Base-by-base conservation (phyloP, 176 grass and related monocot species). In the Eremochloa ophiuroides region DNA sequence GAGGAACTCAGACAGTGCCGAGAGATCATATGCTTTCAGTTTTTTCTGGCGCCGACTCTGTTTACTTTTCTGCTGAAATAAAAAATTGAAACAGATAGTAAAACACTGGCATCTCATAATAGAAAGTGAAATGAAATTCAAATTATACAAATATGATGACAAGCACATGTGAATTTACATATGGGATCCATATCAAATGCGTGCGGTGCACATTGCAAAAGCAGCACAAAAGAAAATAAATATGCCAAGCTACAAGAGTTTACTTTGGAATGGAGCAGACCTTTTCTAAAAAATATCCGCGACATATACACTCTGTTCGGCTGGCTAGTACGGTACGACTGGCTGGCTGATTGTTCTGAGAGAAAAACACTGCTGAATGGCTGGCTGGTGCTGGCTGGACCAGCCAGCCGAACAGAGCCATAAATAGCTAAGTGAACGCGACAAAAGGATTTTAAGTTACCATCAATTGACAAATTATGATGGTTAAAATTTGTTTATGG, bases 1-100 rank as follows among this genome's bases (percentile, higher is more conserved):
- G 61, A 97, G 91, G 86, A 89, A 86, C 15, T 94, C 85, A 18
- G 91, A 83, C 10, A 94, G 89, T 8, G 38, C 71, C 25, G 89
- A 94, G 35, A 97, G 76, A 86, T 97, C 91, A 76, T 97, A 97
- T 70, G 89, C 89, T 90, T 94, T 97, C 66, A 97, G 48, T 70
- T 93, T 94, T 60, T 92, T 97, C 70, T 92, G 81, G 15, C 87
- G 86, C 38, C 81, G 88, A 27, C 51, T 89, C 62, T 84, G 77
- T 22, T 81, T 97, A 76, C 68, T 88, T 86, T 89, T 97, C 89
- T 88, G 71, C 55, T 88, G 76, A 48, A 58, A 10, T 87, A 9
- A 66, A 34, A 42, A 59, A 40, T 44, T 11, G 8, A 39, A 76
- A 61, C 60, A 28, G 22, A 47, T 10, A 27, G 20, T 53, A 53